Evolutionary conservation across 345 rosid genomes (phyloP).

Genomic region (Eutrema japonicum): DNA sequence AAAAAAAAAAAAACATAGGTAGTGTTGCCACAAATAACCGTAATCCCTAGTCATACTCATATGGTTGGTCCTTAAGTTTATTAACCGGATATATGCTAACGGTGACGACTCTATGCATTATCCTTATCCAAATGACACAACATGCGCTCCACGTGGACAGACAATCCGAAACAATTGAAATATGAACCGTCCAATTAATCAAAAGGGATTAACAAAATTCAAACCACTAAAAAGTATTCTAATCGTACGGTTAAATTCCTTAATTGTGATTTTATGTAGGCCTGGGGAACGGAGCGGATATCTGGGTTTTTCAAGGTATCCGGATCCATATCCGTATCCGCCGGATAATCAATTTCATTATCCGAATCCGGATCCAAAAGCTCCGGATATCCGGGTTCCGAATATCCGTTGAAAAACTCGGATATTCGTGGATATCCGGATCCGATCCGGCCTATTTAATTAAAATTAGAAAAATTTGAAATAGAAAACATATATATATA

Average conservation of each 20-base stretch:
- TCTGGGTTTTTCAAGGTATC: no score
- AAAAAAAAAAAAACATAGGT: no score
- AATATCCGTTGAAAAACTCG: no score
- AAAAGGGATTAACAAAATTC: conserved; percentile 20
- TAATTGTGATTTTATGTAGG: background rate
- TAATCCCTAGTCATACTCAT: background rate
- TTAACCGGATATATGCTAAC: background rate
- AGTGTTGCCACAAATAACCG: background rate
- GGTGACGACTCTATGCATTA: conserved; percentile 1
- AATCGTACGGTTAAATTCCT: conserved; percentile 3
- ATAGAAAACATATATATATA: no score
- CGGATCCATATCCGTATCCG: no score
- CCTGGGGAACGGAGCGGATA: no score
- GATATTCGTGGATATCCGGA: no score
- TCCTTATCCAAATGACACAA: conserved; percentile 22
- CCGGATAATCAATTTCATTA: no score
- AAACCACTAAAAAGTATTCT: conserved; percentile 11
- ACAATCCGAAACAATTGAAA: background rate
- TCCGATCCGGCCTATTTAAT: no score
- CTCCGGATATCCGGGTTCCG: no score
- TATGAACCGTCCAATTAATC: conserved; percentile 17
- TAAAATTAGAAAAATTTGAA: no score
- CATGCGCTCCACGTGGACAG: conserved; percentile 8
- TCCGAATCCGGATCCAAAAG: no score
- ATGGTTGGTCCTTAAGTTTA: background rate